These are phyloP conservation scores for Arachnomyces sp. DNA, from an alignment of 2,329 filamentous ascomycete genomes.

Conservation along the genomic window DNA sequence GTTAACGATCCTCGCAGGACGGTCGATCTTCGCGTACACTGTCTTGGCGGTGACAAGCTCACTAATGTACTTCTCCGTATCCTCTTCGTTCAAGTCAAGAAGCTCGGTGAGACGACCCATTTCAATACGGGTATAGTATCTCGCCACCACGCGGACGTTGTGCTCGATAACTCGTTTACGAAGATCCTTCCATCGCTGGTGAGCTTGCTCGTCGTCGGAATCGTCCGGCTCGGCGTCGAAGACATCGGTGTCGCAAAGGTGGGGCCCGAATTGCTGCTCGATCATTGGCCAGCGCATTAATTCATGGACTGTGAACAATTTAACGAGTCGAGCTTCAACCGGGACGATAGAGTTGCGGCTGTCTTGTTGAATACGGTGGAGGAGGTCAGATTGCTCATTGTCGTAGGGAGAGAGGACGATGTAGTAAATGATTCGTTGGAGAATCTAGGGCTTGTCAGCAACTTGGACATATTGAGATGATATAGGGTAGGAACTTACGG, in stretches of 20 bases:
- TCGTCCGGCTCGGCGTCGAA: conserved; percentile 59
- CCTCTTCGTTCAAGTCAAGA: conserved; percentile 83
- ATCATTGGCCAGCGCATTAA: conserved; percentile 98
- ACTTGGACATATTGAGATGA: conserved; percentile 11
- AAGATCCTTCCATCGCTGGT: conserved; percentile 84
- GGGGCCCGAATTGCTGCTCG: conserved; percentile 75
- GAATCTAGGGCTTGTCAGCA: conserved; percentile 48
- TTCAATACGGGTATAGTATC: conserved; percentile 97
- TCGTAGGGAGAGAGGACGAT: conserved; percentile 93
- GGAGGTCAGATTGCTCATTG: conserved; percentile 95
- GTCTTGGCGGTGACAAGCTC: conserved; percentile 96
- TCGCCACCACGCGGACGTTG: conserved; percentile 93
- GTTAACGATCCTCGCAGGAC: conserved; percentile 81
- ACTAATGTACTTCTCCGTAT: conserved; percentile 98
- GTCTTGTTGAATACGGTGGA: conserved; percentile 86
- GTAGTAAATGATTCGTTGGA: conserved; percentile 96
- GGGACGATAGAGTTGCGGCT: conserved; percentile 68
- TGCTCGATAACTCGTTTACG: conserved; percentile 98
- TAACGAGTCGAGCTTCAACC: conserved; percentile 75
- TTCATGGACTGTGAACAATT: conserved; percentile 90
- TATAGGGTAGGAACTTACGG: conserved; percentile 49
- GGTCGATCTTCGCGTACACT: conserved; percentile 94
- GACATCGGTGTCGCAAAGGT: conserved; percentile 81
- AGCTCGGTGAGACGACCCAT: conserved; percentile 85
- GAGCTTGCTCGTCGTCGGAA: conserved; percentile 69